phyloP scores from a whole-genome alignment of 2,329 filamentous ascomycete genomes.

The Colletotrichum euphorbiae region DNA sequence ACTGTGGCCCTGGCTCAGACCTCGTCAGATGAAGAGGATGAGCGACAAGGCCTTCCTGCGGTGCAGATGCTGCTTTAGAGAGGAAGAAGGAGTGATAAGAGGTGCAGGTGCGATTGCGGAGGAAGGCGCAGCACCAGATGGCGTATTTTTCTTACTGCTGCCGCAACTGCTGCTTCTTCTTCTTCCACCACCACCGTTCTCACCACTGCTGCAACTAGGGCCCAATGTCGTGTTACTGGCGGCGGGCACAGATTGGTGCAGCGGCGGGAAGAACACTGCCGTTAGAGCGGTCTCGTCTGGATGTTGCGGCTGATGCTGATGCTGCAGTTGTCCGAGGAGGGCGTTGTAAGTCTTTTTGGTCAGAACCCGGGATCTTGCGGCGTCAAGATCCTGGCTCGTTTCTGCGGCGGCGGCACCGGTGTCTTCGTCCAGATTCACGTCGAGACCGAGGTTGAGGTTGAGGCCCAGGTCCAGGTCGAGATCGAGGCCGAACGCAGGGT shows the following conservation, averaged over 20 bases:
- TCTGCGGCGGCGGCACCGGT: neutral
- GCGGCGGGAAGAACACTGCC: constrained; percentile 13
- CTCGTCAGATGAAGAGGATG: neutral
- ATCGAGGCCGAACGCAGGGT: neutral
- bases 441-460: neutral
- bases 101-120: constrained; percentile 1
- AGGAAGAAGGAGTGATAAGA: no score
- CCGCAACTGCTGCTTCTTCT: neutral
- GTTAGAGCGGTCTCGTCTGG: constrained; percentile 10
- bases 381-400: neutral
- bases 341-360: constrained; percentile 21
- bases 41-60: neutral
- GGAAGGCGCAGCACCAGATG: constrained; percentile 5
- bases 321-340: neutral
- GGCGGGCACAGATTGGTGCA: neutral
- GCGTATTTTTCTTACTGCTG: neutral
- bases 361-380: constrained; percentile 2
- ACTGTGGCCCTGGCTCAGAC: neutral
- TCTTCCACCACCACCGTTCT: neutral
- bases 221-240: no score
- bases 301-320: neutral
- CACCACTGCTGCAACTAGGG: neutral
- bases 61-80: neutral
- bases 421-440: neutral
- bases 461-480: neutral